phyloP scores from a whole-genome alignment of 805 yeast genomes.

The Isabelozyma rhagii region DNA sequence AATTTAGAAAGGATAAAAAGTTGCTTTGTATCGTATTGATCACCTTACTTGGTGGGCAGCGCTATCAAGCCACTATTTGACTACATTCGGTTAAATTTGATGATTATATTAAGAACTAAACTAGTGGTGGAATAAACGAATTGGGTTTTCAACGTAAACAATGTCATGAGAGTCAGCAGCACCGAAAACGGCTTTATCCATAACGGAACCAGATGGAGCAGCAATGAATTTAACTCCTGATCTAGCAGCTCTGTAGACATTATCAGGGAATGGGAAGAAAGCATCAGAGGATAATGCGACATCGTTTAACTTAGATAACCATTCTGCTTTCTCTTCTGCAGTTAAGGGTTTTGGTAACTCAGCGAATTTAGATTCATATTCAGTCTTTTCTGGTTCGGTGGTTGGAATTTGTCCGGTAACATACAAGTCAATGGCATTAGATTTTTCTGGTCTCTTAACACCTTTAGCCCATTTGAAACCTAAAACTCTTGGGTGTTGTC shows the following conservation, averaged over 20 bases:
- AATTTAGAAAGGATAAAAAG: no score
- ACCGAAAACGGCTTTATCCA: constrained; percentile 92
- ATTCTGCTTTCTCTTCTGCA: constrained; percentile 76
- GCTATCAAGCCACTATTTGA: no score
- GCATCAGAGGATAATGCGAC: constrained; percentile 97
- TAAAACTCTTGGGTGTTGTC: constrained; percentile 95
- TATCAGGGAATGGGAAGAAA: constrained; percentile 99
- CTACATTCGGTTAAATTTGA: not conserved
- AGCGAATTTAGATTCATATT: constrained; percentile 86
- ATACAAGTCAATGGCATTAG: constrained; percentile 93
- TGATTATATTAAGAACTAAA: not conserved
- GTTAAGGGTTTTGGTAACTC: constrained; percentile 82
- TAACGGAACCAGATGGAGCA: constrained; percentile 97
- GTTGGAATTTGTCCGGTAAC: constrained; percentile 91
- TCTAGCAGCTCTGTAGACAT: constrained; percentile 94
- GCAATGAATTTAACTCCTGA: constrained; percentile 95
- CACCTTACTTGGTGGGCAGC: no score
- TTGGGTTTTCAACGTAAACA: constrained; percentile 95
- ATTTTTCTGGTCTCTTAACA: constrained; percentile 96
- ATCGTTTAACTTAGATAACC: constrained; percentile 75
- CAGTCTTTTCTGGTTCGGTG: constrained; percentile 87
- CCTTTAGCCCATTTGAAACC: constrained; percentile 98
- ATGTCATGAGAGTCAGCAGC: constrained; percentile 91
- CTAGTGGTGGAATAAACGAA: constrained; percentile 96
- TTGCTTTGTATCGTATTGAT: no score